A percentile compares a stretch with the other conserved stretches of the same genome.
Evolutionary conservation across 148 eudicot species (phyloP).

Genomic region (Persicaria tinctoria): DNA sequence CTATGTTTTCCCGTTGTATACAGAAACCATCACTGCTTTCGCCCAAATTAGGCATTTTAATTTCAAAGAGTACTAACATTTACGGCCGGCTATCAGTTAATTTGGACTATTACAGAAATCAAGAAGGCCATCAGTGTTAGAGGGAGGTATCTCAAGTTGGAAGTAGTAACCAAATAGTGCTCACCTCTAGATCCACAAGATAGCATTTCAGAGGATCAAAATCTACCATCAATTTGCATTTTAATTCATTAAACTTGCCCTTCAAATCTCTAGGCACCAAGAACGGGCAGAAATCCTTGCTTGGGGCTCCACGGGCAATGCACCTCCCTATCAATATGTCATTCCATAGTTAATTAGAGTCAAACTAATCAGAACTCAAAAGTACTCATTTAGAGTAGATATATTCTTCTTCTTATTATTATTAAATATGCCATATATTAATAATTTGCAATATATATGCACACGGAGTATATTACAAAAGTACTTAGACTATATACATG

Average conservation of each 20-base stretch:
- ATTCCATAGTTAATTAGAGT: conserved; percentile 12
- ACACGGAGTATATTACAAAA: no score
- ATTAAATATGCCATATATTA: no score
- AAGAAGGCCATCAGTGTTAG: not conserved
- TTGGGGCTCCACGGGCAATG: conserved; percentile 58
- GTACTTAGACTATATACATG: not conserved
- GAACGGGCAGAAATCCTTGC: conserved; percentile 68
- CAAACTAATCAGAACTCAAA: not conserved
- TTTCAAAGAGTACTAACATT: not conserved
- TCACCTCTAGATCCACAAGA: conserved; percentile 61
- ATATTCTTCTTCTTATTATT: no score
- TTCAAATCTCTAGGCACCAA: conserved; percentile 37
- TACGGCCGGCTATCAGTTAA: not conserved
- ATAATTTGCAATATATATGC: no score
- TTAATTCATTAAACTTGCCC: conserved; percentile 39
- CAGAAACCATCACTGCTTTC: not conserved
- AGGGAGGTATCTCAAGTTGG: not conserved
- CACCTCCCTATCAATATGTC: conserved; percentile 38
- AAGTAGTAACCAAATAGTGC: conserved; percentile 8
- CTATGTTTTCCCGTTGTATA: not conserved
- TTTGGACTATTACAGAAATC: not conserved
- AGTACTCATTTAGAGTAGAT: no score
- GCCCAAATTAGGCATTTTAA: not conserved
- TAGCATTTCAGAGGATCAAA: conserved; percentile 82
- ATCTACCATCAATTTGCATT: conserved; percentile 68